phyloP scores from a whole-genome alignment of 805 yeast species.

The Danielozyma ontarioensis region DNA sequence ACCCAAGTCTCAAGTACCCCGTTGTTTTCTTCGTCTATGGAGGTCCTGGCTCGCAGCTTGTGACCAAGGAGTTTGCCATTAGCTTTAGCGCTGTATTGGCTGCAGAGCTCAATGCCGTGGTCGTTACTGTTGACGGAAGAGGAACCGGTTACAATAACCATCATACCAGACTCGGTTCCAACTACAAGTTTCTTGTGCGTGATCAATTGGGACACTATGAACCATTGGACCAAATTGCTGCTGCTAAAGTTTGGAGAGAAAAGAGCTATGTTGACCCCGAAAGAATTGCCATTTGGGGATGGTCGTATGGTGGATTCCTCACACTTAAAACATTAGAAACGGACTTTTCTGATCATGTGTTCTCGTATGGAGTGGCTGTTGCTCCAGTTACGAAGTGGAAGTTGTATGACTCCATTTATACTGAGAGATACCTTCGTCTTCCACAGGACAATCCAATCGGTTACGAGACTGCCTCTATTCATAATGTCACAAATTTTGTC shows the following conservation, averaged over 20 bases:
- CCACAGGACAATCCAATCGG: slow-evolving; percentile 67
- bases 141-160: slow-evolving; percentile 89
- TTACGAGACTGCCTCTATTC: slow-evolving; percentile 53
- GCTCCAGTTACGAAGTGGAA: slow-evolving; percentile 98
- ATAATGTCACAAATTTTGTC: slow-evolving; percentile 51
- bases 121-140: slow-evolving; percentile 93
- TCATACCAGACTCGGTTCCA: slow-evolving; percentile 37
- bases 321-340: slow-evolving; percentile 84
- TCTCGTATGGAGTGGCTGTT: slow-evolving; percentile 88
- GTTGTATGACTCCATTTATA: slow-evolving; percentile 86
- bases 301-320: slow-evolving; percentile 97
- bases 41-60: slow-evolving; percentile 92
- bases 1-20: slow-evolving; percentile 64
- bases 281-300: slow-evolving; percentile 89
- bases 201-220: slow-evolving; percentile 80
- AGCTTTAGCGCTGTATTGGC: slow-evolving; percentile 73
- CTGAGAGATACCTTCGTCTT: slow-evolving; percentile 89
- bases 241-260: slow-evolving; percentile 67
- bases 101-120: slow-evolving; percentile 73
- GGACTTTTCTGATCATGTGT: slow-evolving; percentile 68
- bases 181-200: slow-evolving; percentile 72
- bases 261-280: slow-evolving; percentile 61
- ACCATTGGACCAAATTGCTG: slow-evolving; percentile 79
- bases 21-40: slow-evolving; percentile 88
- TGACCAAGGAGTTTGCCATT: slow-evolving; percentile 53